Evolutionary conservation across 2,329 filamentous ascomycete genomes (phyloP), one percentile per base, ranked within the genome.

Genomic region (Thielaviopsis musarum): DNA sequence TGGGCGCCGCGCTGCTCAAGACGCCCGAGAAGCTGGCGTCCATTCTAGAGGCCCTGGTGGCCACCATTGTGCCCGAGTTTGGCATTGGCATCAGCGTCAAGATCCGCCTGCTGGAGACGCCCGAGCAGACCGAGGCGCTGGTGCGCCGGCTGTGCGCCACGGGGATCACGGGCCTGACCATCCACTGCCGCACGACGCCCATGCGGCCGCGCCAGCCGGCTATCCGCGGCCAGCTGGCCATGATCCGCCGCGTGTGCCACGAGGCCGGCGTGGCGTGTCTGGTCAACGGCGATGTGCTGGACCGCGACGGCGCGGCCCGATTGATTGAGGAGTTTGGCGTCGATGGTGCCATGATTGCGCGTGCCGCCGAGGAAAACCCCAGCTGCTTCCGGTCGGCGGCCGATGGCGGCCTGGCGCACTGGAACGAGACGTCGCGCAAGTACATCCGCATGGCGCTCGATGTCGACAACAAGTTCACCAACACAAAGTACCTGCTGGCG

Each of bases 341-440:
- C 5, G 91, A 97, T 67, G 91, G 91, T 5, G 93, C 88, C 62
- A 98, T 98, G 93, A 97, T 98, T 66, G 93, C 93, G 10, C 93
- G 89, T 2, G 80, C 88, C 3, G 93, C 93, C 1, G 93, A 98
- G 74, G 81, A 84, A 64, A 98, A 98, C 68, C 82, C 90, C 2
- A 94, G 88, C 64, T 91, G 87, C 67, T 98, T 98, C 75, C 80
- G 87, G 48, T 70, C 78, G 1, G 72, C 79, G 45, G 79, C 76
- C 0, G 80, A 88, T 49, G 90, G 89, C 12, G 89, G 88, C 1
- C 68, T 84, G 38, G 78, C 81, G 0, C 75, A 79, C 0, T 97
- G 91, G 91, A 74, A 77, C 62, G 84, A 91, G 56, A 83, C 95
- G 1, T 87, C 87, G 2, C 78, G 81, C 63, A 78, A 84, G 63